Evolutionary conservation across 345 rosid genomes (phyloP).

Genomic region (Trapa incisa): DNA sequence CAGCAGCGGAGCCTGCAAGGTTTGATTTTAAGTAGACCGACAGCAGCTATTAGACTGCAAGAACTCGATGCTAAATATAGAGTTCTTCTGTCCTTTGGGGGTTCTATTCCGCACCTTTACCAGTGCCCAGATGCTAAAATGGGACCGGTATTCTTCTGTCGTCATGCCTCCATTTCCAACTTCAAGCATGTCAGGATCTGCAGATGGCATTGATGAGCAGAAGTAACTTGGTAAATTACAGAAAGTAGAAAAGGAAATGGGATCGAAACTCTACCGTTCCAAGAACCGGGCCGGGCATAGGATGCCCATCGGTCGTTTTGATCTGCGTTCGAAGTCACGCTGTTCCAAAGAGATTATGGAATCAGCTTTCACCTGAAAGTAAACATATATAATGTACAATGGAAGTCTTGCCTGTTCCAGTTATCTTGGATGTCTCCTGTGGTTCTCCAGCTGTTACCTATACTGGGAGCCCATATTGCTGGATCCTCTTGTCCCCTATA

Average conservation of each 20-base stretch:
- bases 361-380: not conserved
- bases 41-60: not conserved
- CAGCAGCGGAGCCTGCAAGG: slow-evolving; percentile 53
- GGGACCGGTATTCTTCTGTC: slow-evolving; percentile 20
- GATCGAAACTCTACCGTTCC: slow-evolving; percentile 25
- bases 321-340: slow-evolving; percentile 28
- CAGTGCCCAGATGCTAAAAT: slow-evolving; percentile 29
- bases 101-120: slow-evolving; percentile 8
- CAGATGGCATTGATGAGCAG: not conserved
- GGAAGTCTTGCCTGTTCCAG: slow-evolving; percentile 26
- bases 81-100: not conserved
- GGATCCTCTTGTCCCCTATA: slow-evolving; percentile 33
- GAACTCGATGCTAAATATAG: not conserved
- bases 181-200: slow-evolving; percentile 33
- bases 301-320: slow-evolving; percentile 33
- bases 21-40: not conserved
- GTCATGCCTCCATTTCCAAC: slow-evolving; percentile 31
- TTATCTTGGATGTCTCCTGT: slow-evolving; percentile 34
- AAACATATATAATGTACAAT: not conserved
- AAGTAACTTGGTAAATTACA: not conserved
- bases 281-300: slow-evolving; percentile 40
- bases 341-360: slow-evolving; percentile 4
- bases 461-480: slow-evolving; percentile 28
- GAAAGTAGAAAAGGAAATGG: too few species aligned
- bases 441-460: slow-evolving; percentile 55